Evolutionary conservation across 2,329 filamentous ascomycete genomes (phyloP), one percentile per base, ranked within the genome.

Genomic region (Aspergillus tanneri): DNA sequence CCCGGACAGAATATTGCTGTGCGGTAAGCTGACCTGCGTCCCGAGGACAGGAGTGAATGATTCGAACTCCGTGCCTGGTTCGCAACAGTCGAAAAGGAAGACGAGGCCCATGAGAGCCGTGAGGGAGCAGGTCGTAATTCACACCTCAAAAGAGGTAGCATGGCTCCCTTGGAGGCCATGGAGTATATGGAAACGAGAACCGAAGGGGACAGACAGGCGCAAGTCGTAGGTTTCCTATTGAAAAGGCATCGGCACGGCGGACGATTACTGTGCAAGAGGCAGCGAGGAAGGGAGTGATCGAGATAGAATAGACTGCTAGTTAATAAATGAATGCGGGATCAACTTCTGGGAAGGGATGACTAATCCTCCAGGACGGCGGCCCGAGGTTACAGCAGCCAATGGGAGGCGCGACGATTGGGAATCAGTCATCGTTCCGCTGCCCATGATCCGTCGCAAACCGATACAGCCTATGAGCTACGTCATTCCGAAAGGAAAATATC

Each of bases 151-250:
- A 74, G 65, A 66, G 71, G 70, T 57, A 70, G 51, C 32, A 68
- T 59, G 36, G 66, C 63, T 50, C 63, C 57, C 65, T 68, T 73
- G 24, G 71, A 73, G 51, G 69, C 69, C 72, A 74, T 73, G 40
- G 52, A 47, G 49, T 43, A 24, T 21, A 43, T 48, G 11, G 18
- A 27, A 28, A 34, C 38, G 50, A 47, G 37, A 43, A 39, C 50
- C 43, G 39, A 27, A 16, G 22, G 35, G 21, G 30, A 18, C 18
- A 37, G 34, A 36, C 22, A 18, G 39, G 18, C n/a, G 43, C 46
- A 25, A 6, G 32, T 11, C 43, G 14, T 34, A 14, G 6, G 11
- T 7, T 3, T 34, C 14, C 6, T 34, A 19, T 34, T 16, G 19
- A 16, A 34, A 14, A 34, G 30, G 30, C 30, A 34, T 34, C 16